phyloP scores from a whole-genome alignment of 345 rosid genomes.

The Salix udensis region DNA sequence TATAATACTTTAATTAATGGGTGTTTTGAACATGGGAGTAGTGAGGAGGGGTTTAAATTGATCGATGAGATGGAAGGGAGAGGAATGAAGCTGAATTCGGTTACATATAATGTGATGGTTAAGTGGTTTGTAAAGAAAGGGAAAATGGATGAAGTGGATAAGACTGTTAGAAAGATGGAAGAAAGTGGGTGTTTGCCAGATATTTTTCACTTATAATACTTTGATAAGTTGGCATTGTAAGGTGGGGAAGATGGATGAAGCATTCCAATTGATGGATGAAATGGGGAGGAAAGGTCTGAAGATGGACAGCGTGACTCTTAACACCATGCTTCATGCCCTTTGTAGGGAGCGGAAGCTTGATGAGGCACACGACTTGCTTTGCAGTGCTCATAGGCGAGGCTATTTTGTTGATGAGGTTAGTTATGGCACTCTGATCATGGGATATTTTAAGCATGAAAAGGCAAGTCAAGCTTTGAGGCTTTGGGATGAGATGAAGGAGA shows the following conservation, averaged over 20 bases:
- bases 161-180: conserved; percentile 47
- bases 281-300: conserved; percentile 68
- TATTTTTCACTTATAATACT: conserved; percentile 61
- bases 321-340: conserved; percentile 58
- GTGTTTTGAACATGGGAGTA: conserved; percentile 47
- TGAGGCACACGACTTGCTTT: conserved; percentile 52
- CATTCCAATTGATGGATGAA: conserved; percentile 63
- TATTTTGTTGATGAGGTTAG: conserved; percentile 74
- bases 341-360: conserved; percentile 57
- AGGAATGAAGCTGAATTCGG: conserved; percentile 53
- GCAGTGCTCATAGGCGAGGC: conserved; percentile 53
- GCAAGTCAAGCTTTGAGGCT: conserved; percentile 47
- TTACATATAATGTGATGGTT: conserved; percentile 57
- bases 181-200: conserved; percentile 57
- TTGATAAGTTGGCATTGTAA: conserved; percentile 59
- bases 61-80: conserved; percentile 58
- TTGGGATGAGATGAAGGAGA: conserved; percentile 85
- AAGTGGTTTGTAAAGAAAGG: conserved; percentile 78
- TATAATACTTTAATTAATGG: conserved; percentile 77
- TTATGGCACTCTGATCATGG: conserved; percentile 66
- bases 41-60: conserved; percentile 48
- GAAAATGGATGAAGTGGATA: conserved; percentile 57
- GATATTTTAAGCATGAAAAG: conserved; percentile 56
- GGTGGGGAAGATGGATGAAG: conserved; percentile 54
- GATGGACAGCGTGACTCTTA: conserved; percentile 67